Evolutionary conservation across 345 rosid genomes (phyloP), one percentile per base, ranked within the genome.

Genomic region (Aquilaria yunnanensis): DNA sequence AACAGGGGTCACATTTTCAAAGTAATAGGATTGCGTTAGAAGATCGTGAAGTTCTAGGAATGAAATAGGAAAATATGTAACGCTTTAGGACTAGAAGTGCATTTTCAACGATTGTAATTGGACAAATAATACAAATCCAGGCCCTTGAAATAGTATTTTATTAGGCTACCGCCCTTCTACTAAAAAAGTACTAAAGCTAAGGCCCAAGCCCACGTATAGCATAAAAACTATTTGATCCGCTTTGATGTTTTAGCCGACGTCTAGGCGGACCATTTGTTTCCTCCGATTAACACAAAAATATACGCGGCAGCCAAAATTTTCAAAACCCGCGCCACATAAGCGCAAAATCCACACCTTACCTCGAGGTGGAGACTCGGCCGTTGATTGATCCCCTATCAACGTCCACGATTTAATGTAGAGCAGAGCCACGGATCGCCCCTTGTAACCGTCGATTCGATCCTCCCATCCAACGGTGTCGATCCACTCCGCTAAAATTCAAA

Each of bases 401-500:
- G 55, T 31, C 41, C 6, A 2, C 10, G 9, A 61, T 13, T 61
- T 12, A 32, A 5, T 13, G 3, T 10, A 14, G 10, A 11, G 0
- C 2, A 3, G 14, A 14, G 46, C 32, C 64, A n/a, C 64, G 64
- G 64, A 60, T 60, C 12, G 54, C 12, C 0, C 3, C n/a, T 60
- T 3, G 12, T 2, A 47, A n/a, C 47, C 64, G 55, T 32, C 47
- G 64, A 50, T 61, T 48, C 32, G 3, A 43, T 14, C 10, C 12
- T 12, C 14, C 30, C 10, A 48, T 61, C 64, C n/a, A 16, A 58
- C 7, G 61, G 60, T 37, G 9, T 8, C 13, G 5, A 6, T 37
- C 49, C 12, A 14, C 12, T 43, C 56, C 31, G 32, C 56, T 10
- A 54, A 61, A 50, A 61, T 61, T 61, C 64, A 33, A 61, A 61